These are phyloP conservation scores for Elsinoe batatas DNA, from an alignment of 2,329 filamentous ascomycete species.

Conservation along the genomic window DNA sequence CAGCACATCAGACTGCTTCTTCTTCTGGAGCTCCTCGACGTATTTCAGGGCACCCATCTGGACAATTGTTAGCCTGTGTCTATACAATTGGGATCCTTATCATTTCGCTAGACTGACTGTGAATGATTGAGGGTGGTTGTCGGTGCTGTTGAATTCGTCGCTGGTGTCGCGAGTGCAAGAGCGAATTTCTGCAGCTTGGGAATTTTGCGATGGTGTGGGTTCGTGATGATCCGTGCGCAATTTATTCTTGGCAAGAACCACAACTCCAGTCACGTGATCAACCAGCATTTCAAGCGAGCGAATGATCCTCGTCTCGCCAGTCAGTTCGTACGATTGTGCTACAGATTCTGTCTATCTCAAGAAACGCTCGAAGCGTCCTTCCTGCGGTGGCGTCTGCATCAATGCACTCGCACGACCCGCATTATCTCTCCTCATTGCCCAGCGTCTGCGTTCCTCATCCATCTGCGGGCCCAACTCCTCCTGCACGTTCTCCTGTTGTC, in stretches of 20 bases:
- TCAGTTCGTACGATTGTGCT: not conserved
- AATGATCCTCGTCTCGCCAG: not conserved
- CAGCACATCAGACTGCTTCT: conserved; percentile 99
- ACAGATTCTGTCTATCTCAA: not conserved
- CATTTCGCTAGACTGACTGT: not conserved
- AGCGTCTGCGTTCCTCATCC: not conserved
- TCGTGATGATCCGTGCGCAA: conserved; percentile 4
- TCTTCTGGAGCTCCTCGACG: conserved; percentile 99
- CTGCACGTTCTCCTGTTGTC: not conserved
- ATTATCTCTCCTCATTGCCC: not conserved
- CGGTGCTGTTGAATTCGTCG: not conserved
- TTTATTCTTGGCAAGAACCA: not conserved
- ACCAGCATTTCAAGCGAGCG: not conserved
- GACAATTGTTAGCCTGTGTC: conserved; percentile 6
- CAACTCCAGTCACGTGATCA: not conserved
- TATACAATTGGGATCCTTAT: not conserved
- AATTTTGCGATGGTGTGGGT: conserved; percentile 11
- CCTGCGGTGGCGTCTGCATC: not conserved
- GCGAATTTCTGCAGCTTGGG: conserved; percentile 7
- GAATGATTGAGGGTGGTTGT: conserved; percentile 2
- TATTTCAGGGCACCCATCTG: conserved; percentile 99
- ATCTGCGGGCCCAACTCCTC: not conserved
- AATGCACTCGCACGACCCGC: not conserved
- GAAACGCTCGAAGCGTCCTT: conserved; percentile 2
- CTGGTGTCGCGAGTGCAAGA: not conserved